These are phyloP conservation scores for Ophiostoma ulmi DNA, from an alignment of 2,329 filamentous ascomycete genomes.

Conservation along the genomic window DNA sequence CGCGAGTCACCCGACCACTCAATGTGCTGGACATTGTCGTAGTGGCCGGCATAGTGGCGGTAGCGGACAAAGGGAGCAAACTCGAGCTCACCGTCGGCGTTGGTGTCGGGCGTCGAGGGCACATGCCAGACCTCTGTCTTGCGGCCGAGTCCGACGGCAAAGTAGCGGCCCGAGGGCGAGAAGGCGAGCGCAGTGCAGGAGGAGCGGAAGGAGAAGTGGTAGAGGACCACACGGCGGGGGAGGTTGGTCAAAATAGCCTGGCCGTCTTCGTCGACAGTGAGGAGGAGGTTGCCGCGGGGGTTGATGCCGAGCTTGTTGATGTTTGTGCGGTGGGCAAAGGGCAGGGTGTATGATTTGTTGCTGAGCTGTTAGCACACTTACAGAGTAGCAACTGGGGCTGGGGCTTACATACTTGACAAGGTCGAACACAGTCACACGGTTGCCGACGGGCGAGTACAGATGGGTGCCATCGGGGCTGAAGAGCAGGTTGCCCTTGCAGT, in stretches of 20 bases:
- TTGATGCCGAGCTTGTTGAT: constrained; percentile 83
- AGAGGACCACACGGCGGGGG: constrained; percentile 75
- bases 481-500: constrained; percentile 93
- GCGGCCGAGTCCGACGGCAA: constrained; percentile 80
- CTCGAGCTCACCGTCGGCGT: constrained; percentile 74
- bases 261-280: constrained; percentile 91
- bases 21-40: constrained; percentile 77
- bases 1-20: constrained; percentile 95
- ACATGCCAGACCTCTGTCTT: constrained; percentile 95
- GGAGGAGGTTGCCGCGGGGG: constrained; percentile 82
- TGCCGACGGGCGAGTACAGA: constrained; percentile 92
- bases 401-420: constrained; percentile 69
- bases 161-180: constrained; percentile 83
- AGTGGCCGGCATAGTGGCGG: constrained; percentile 80
- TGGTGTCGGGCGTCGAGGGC: constrained; percentile 78
- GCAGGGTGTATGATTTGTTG: constrained; percentile 81
- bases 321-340: constrained; percentile 90
- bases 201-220: constrained; percentile 93
- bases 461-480: constrained; percentile 96
- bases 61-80: constrained; percentile 93
- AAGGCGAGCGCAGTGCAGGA: constrained; percentile 79
- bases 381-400: constrained; percentile 30
- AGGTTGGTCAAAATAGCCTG: constrained; percentile 91
- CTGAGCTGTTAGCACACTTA: constrained; percentile 39
- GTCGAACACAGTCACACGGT: constrained; percentile 92